Conservation (phyloP, 2,329 filamentous ascomycete species). For the Stylonectria norvegica region DNA sequence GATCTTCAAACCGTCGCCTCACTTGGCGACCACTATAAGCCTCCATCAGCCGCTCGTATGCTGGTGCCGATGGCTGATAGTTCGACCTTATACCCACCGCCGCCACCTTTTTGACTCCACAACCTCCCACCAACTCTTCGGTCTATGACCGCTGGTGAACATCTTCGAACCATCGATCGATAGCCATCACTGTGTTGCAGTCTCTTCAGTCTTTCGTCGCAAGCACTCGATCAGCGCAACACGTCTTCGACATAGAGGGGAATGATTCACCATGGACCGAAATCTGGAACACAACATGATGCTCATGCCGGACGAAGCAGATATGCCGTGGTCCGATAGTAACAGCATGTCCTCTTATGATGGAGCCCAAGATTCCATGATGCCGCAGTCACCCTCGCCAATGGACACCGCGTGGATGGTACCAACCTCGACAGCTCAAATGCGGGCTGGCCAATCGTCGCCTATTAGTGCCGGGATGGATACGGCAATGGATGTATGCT, state of each 20-base stretch:
- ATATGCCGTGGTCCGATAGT: conserved; percentile 45
- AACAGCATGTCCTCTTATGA: conserved; percentile 46
- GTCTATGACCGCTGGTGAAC: conserved; percentile 14
- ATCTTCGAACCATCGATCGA: conserved; percentile 5
- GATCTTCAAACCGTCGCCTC: conserved; percentile 23
- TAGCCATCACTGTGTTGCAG: conserved; percentile 9
- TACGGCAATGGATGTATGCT: conserved; percentile 36
- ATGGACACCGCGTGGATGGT: conserved; percentile 31
- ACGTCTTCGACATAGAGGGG: neutral
- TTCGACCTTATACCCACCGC: conserved; percentile 25
- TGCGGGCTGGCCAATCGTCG: conserved; percentile 48
- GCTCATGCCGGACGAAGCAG: conserved; percentile 40
- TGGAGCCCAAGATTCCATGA: conserved; percentile 25
- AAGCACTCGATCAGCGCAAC: neutral
- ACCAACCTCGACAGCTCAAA: conserved; percentile 24
- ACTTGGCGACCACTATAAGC: conserved; percentile 23
- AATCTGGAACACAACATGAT: conserved; percentile 46
- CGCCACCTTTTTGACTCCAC: conserved; percentile 16
- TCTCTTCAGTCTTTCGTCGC: neutral
- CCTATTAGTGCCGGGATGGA: conserved; percentile 52
- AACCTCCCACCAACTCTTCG: conserved; percentile 24
- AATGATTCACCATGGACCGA: conserved; percentile 31
- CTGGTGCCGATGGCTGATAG: conserved; percentile 25
- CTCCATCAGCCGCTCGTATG: conserved; percentile 30
- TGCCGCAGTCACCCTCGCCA: conserved; percentile 32